phyloP scores from a whole-genome alignment of 768 basidiomycete genomes.

The Tulasnella sp. region DNA sequence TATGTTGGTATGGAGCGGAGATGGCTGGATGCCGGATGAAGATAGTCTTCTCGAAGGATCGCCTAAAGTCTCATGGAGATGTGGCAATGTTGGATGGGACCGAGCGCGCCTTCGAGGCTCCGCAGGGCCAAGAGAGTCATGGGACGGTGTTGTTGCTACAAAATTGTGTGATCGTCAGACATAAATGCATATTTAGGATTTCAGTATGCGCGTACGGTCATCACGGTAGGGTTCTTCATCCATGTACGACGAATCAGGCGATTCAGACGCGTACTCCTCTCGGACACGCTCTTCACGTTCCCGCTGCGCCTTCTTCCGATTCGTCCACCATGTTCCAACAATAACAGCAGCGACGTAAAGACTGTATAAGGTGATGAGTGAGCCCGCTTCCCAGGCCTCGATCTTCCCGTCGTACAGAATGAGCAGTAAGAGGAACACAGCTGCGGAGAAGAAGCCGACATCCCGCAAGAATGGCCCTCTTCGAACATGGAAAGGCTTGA shows the following conservation, averaged over 20 bases:
- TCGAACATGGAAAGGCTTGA: constrained; percentile 84
- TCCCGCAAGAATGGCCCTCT: constrained; percentile 79
- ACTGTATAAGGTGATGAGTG: constrained; percentile 62
- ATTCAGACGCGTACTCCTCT: constrained; percentile 43
- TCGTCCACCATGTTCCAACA: constrained; percentile 64
- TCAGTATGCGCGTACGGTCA: background rate
- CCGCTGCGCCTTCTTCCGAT: constrained; percentile 38
- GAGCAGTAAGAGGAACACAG: constrained; percentile 61
- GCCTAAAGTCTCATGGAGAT: background rate
- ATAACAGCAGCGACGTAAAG: constrained; percentile 70
- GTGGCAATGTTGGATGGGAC: background rate
- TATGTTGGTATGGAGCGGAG: background rate
- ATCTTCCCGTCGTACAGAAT: constrained; percentile 72
- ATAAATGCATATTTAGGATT: background rate
- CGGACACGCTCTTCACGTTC: constrained; percentile 43
- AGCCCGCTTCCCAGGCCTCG: constrained; percentile 54
- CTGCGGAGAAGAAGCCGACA: constrained; percentile 84
- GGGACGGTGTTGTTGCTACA: too few species aligned
- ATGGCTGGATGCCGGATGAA: background rate
- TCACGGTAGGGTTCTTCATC: background rate
- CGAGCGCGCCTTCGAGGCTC: background rate
- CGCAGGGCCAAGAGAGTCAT: too few species aligned
- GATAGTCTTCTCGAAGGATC: background rate
- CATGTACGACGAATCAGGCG: constrained; percentile 16
- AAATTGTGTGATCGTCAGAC: background rate